These are phyloP conservation scores for Penicillium sp. DNA, from an alignment of 2,329 filamentous ascomycete genomes.

Conservation along the genomic window DNA sequence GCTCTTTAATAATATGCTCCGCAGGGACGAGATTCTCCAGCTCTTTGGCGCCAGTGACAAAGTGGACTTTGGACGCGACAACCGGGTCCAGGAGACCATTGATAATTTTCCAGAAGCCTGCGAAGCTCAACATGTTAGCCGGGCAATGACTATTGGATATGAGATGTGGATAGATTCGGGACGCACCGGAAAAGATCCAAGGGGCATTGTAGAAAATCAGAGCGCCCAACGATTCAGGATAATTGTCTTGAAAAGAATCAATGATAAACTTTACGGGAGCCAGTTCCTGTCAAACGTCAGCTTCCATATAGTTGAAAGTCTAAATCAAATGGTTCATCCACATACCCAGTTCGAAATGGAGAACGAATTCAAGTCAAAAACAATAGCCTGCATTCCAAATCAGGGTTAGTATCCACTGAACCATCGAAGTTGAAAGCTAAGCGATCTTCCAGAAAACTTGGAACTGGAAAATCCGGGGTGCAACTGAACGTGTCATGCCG, in stretches of 20 bases:
- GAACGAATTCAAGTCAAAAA: constrained; percentile 94
- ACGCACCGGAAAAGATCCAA: constrained; percentile 16
- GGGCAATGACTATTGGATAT: not conserved
- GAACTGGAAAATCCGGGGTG: not conserved
- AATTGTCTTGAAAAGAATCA: constrained; percentile 96
- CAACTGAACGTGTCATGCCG: not conserved
- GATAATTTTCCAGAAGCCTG: constrained; percentile 20
- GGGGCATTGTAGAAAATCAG: constrained; percentile 92
- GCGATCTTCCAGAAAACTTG: not conserved
- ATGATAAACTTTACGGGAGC: constrained; percentile 96
- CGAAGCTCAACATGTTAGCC: not conserved
- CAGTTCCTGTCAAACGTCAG: constrained; percentile 64
- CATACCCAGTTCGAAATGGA: constrained; percentile 85
- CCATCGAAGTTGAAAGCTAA: not conserved
- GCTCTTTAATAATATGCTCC: constrained; percentile 15
- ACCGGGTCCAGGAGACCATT: constrained; percentile 12
- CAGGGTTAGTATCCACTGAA: not conserved
- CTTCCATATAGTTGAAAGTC: not conserved
- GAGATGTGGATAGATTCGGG: not conserved
- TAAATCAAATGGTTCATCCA: not conserved
- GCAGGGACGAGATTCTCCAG: constrained; percentile 14
- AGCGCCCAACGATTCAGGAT: constrained; percentile 86
- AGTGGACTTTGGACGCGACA: constrained; percentile 15
- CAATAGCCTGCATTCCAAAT: constrained; percentile 62
- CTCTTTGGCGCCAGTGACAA: constrained; percentile 12